Conservation (phyloP, 257 asterid genomes). For the Linaria vulgaris region DNA sequence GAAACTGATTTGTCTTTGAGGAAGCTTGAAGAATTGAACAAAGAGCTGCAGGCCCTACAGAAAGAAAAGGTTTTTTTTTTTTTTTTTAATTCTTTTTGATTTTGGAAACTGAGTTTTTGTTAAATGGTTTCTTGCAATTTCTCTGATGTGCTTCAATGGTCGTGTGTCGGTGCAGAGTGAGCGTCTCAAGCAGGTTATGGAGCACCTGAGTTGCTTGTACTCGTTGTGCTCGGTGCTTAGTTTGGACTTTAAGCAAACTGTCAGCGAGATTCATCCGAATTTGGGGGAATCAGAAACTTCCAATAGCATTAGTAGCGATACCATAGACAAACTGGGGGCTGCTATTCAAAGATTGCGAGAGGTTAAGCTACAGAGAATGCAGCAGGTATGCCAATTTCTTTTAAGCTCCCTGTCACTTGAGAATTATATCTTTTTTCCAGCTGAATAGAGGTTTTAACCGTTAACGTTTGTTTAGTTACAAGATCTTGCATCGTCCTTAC, state of each 20-base stretch:
- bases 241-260: slow-evolving; percentile 71
- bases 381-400: slow-evolving; percentile 52
- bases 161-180: slow-evolving; percentile 64
- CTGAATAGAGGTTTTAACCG: slow-evolving; percentile 26
- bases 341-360: slow-evolving; percentile 63
- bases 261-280: slow-evolving; percentile 76
- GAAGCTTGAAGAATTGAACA: slow-evolving; percentile 77
- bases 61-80: slow-evolving; percentile 65
- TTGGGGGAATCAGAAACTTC: slow-evolving; percentile 72
- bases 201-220: slow-evolving; percentile 61
- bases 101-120: slow-evolving; percentile 14
- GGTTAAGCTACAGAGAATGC: slow-evolving; percentile 78
- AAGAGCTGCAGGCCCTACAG: slow-evolving; percentile 76
- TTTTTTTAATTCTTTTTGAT: background rate
- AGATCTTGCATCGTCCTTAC: slow-evolving; percentile 81
- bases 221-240: slow-evolving; percentile 91
- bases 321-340: slow-evolving; percentile 62
- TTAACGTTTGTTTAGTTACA: slow-evolving; percentile 50
- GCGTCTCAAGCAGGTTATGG: slow-evolving; percentile 76
- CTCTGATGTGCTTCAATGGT: slow-evolving; percentile 21
- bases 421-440: slow-evolving; percentile 2
- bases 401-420: background rate
- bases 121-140: slow-evolving; percentile 1
- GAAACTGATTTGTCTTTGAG: slow-evolving; percentile 80
- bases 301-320: slow-evolving; percentile 63